These are phyloP conservation scores for Mycena pura DNA, from an alignment of 768 basidiomycete species.

Conservation along the genomic window DNA sequence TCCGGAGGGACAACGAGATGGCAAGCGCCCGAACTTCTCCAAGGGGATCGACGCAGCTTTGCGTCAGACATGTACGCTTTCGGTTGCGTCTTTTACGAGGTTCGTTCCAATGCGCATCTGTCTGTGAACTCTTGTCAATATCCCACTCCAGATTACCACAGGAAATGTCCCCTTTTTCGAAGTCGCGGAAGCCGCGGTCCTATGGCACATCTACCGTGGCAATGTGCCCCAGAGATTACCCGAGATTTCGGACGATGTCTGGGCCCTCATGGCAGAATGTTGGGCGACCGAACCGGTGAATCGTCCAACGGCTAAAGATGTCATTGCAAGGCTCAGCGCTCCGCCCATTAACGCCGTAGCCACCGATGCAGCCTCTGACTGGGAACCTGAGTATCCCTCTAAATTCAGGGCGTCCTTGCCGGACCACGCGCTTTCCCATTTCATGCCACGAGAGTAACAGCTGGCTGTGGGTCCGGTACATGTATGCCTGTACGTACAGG, in stretches of 20 bases:
- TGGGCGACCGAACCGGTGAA: slow-evolving; percentile 1
- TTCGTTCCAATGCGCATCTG: slow-evolving; percentile 6
- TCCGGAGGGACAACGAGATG: slow-evolving; percentile 31
- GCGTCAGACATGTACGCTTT: slow-evolving; percentile 38
- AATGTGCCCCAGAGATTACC: background rate
- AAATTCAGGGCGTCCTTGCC: slow-evolving; percentile 17
- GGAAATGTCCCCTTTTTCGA: slow-evolving; percentile 29
- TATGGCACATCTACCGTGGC: slow-evolving; percentile 17
- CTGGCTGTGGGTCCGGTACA: background rate
- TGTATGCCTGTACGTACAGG: background rate
- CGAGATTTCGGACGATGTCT: slow-evolving; percentile 2
- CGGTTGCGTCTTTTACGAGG: slow-evolving; percentile 36
- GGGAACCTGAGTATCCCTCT: slow-evolving; percentile 9
- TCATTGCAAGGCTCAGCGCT: slow-evolving; percentile 8
- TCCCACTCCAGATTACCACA: slow-evolving; percentile 31
- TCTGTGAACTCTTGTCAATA: background rate
- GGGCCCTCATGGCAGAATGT: slow-evolving; percentile 12
- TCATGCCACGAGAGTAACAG: background rate
- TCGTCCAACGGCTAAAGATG: background rate
- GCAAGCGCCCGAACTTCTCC: slow-evolving; percentile 34
- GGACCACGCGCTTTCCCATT: slow-evolving; percentile 11
- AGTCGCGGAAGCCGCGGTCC: slow-evolving; percentile 18
- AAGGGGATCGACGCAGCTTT: slow-evolving; percentile 16
- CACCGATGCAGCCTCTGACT: background rate
- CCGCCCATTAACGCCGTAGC: slow-evolving; percentile 1